Percentiles rank a stretch among this genome's conserved stretches.
phyloP scores from a whole-genome alignment of 2,329 filamentous ascomycete species.

The Penicillium sp. region DNA sequence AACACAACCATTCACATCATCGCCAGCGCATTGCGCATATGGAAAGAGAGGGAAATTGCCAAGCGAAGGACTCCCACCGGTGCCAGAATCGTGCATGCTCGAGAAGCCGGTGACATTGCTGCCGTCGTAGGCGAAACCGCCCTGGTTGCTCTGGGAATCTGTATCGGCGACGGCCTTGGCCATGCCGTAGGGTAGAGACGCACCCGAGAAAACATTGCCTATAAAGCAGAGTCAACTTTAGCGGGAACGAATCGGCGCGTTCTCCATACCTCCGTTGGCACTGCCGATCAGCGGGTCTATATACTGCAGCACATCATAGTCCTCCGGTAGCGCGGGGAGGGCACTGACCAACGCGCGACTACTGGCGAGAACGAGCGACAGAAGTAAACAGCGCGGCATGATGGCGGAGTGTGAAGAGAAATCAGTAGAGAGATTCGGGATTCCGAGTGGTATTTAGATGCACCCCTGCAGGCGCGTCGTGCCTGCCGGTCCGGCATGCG shows the following conservation, averaged over 20 bases:
- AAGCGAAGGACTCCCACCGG: slow-evolving; percentile 55
- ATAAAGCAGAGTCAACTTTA: background rate
- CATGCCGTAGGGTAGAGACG: slow-evolving; percentile 52
- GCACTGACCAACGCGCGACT: slow-evolving; percentile 9
- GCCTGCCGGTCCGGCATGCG: slow-evolving; percentile 10
- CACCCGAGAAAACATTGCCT: slow-evolving; percentile 56
- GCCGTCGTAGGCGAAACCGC: slow-evolving; percentile 53
- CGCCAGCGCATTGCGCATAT: slow-evolving; percentile 56
- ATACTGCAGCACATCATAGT: slow-evolving; percentile 44
- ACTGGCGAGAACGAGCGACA: slow-evolving; percentile 13
- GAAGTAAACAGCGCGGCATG: slow-evolving; percentile 11
- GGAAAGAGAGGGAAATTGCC: slow-evolving; percentile 71
- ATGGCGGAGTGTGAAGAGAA: slow-evolving; percentile 5
- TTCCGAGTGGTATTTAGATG: slow-evolving; percentile 9
- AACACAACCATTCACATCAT: slow-evolving; percentile 58
- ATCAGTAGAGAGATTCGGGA: background rate
- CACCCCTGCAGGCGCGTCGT: slow-evolving; percentile 8
- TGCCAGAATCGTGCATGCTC: slow-evolving; percentile 50
- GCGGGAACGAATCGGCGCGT: background rate
- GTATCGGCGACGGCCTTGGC: slow-evolving; percentile 56
- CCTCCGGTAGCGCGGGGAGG: slow-evolving; percentile 12
- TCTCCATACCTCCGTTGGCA: slow-evolving; percentile 42
- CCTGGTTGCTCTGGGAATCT: slow-evolving; percentile 49
- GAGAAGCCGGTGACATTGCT: slow-evolving; percentile 51
- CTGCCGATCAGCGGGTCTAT: slow-evolving; percentile 53